Conservation (phyloP, 805 yeast genomes). For the Zygoascus flipseniorum region DNA sequence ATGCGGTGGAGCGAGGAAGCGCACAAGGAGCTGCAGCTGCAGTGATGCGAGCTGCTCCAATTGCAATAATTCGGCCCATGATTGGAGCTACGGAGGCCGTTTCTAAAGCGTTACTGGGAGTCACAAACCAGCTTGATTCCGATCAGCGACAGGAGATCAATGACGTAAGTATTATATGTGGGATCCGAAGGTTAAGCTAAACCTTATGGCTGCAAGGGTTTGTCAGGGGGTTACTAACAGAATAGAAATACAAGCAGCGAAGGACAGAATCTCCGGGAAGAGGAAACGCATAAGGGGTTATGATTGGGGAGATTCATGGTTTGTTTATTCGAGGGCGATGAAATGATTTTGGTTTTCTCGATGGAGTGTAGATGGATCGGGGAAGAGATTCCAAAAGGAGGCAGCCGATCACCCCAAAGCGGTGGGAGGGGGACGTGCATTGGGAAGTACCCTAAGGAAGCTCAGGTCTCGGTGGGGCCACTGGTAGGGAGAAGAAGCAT, state of each 20-base stretch:
- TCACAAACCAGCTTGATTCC: slow-evolving; percentile 65
- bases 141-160: slow-evolving; percentile 14
- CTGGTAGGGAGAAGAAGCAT: too few species aligned
- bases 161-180: slow-evolving; percentile 13
- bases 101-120: slow-evolving; percentile 72
- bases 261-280: not conserved
- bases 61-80: slow-evolving; percentile 70
- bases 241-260: not conserved
- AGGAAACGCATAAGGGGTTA: not conserved
- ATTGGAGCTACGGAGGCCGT: slow-evolving; percentile 92
- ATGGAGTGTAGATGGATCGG: too few species aligned
- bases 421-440: too few species aligned
- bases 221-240: not conserved
- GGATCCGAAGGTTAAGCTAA: slow-evolving; percentile 4
- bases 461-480: too few species aligned
- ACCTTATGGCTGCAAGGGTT: not conserved
- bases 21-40: slow-evolving; percentile 56
- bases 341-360: too few species aligned
- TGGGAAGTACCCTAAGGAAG: too few species aligned
- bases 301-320: too few species aligned
- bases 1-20: slow-evolving; percentile 54
- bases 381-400: too few species aligned
- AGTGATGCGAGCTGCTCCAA: slow-evolving; percentile 69
- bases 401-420: too few species aligned
- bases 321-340: too few species aligned